Conservation (phyloP, 352 stramenopile species). For the Globisporangium nagaii region DNA sequence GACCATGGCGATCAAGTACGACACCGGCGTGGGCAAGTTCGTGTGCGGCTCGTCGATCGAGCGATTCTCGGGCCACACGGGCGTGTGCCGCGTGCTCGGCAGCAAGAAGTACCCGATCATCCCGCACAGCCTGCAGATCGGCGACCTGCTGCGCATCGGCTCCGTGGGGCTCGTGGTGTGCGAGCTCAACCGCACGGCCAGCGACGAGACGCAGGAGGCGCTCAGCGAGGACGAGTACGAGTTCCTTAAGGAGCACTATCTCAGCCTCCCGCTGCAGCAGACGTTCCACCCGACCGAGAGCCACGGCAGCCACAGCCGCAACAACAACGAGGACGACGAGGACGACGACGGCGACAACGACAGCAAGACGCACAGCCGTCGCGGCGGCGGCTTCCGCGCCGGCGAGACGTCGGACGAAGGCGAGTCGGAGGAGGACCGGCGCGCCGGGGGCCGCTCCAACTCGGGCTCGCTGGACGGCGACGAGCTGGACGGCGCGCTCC, state of each 20-base stretch:
- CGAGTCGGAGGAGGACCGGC: constrained; percentile 70
- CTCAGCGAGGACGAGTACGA: constrained; percentile 83
- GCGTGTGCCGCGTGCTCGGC: constrained; percentile 86
- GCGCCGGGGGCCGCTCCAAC: constrained; percentile 15
- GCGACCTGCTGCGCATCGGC: constrained; percentile 86
- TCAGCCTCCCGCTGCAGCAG: constrained; percentile 77
- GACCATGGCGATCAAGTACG: constrained; percentile 73
- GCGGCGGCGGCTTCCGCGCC: constrained; percentile 4
- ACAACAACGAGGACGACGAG: constrained; percentile 23
- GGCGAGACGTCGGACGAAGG: constrained; percentile 75
- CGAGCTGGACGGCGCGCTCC: constrained; percentile 7
- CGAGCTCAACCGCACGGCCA: constrained; percentile 76
- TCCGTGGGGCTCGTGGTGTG: constrained; percentile 90
- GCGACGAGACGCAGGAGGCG: constrained; percentile 62
- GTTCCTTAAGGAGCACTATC: constrained; percentile 85
- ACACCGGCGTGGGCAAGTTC: constrained; percentile 55
- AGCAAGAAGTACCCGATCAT: constrained; percentile 84
- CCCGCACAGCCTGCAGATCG: constrained; percentile 65
- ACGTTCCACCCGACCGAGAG: constrained; percentile 67
- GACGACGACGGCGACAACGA: constrained; percentile 25
- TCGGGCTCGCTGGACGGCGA: constrained; percentile 9
- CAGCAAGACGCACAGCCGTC: constrained; percentile 6
- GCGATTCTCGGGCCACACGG: constrained; percentile 88
- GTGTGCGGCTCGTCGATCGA: constrained; percentile 85
- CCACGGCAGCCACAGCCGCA: not conserved